A percentile compares a stretch with the other conserved stretches of the same genome.
Evolutionary conservation across 2,329 filamentous ascomycete species (phyloP).

Genomic region (Ophiostoma sp.): DNA sequence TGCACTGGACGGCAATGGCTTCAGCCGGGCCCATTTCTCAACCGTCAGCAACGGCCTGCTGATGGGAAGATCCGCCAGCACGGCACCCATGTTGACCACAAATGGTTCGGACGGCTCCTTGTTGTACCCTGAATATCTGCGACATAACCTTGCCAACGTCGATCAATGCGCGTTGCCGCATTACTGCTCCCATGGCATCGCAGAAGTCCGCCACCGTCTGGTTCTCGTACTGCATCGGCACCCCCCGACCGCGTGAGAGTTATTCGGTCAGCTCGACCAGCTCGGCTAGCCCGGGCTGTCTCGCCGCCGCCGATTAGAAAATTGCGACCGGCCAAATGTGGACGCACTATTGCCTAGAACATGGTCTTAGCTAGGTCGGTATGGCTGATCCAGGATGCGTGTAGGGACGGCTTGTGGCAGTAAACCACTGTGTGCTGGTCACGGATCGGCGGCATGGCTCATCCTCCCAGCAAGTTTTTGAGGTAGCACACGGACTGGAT

Average conservation of each 20-base stretch:
- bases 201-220: constrained; percentile 35
- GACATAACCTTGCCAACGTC: background rate
- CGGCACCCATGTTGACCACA: constrained; percentile 35
- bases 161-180: constrained; percentile 29
- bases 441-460: background rate
- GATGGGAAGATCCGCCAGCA: constrained; percentile 33
- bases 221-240: constrained; percentile 32
- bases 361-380: background rate
- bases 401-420: background rate
- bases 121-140: constrained; percentile 33
- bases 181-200: constrained; percentile 31
- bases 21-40: constrained; percentile 34
- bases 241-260: constrained; percentile 33
- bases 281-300: background rate
- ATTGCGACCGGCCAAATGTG: background rate
- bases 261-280: constrained; percentile 31
- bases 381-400: background rate
- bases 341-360: background rate
- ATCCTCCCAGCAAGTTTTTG: background rate
- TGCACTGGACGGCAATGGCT: background rate
- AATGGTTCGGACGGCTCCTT: constrained; percentile 37
- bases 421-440: background rate
- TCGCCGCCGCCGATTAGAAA: background rate
- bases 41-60: constrained; percentile 31
- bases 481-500: background rate